These are phyloP conservation scores for Boletus eberwhitei DNA, from an alignment of 768 basidiomycete species.

Conservation along the genomic window DNA sequence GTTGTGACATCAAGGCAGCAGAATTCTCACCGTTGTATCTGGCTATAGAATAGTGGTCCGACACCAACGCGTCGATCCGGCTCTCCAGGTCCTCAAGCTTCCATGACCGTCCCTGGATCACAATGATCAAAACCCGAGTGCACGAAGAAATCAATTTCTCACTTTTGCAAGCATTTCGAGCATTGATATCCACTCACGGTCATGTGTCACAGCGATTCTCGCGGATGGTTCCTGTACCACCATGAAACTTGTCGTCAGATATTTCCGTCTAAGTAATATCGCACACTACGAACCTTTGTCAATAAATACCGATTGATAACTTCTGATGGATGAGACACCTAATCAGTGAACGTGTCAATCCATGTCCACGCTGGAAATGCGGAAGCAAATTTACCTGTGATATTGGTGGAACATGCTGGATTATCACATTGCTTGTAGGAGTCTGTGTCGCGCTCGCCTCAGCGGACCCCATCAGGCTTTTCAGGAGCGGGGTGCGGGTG, in stretches of 20 bases:
- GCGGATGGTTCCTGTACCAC: background rate
- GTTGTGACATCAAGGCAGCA: background rate
- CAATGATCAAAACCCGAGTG: background rate
- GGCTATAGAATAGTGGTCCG: background rate
- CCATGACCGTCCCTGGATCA: background rate
- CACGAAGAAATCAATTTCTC: background rate
- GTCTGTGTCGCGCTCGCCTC: background rate
- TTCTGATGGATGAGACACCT: background rate
- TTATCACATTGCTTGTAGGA: background rate
- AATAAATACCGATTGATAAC: background rate
- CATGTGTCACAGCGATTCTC: background rate
- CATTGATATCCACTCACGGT: background rate
- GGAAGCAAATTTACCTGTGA: background rate
- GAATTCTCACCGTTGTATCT: background rate
- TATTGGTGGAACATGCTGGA: background rate
- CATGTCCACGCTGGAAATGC: background rate
- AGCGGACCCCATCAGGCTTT: background rate
- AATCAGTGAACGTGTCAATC: background rate
- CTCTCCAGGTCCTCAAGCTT: background rate
- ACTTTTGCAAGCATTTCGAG: too few relatives aligned
- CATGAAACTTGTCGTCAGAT: background rate
- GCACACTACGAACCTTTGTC: background rate
- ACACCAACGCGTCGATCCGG: background rate
- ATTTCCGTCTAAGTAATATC: background rate
- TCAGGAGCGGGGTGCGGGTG: background rate